These are phyloP conservation scores for Botrytis hyacinthi DNA, from an alignment of 2,329 filamentous ascomycete genomes.

Conservation along the genomic window DNA sequence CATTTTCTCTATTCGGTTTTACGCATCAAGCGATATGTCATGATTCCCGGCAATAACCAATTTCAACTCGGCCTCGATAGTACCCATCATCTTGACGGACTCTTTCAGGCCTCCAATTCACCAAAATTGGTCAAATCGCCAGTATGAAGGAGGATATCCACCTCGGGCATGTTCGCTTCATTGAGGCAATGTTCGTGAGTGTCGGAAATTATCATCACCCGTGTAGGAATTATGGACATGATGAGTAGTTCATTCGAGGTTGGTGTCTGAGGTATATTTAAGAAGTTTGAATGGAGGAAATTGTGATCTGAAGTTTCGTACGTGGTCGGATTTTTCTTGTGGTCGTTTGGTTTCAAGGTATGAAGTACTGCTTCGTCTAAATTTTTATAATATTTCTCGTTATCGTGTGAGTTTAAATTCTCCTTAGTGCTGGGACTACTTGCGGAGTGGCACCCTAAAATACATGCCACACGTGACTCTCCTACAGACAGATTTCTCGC, in stretches of 20 bases:
- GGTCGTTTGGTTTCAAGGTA: neutral
- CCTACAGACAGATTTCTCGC: neutral
- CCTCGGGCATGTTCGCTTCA: constrained; percentile 26
- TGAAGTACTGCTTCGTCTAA: neutral
- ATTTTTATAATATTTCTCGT: neutral
- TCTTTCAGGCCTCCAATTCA: constrained; percentile 30
- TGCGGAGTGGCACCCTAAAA: neutral
- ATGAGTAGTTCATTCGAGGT: constrained; percentile 9
- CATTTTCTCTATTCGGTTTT: constrained; percentile 20
- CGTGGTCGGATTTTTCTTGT: neutral
- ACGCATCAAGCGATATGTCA: constrained; percentile 43
- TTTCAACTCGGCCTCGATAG: constrained; percentile 54
- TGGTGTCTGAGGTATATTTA: neutral
- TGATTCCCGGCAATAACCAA: constrained; percentile 63
- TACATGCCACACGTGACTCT: neutral
- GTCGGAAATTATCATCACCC: constrained; percentile 32
- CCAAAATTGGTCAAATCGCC: constrained; percentile 42
- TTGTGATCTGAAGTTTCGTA: neutral
- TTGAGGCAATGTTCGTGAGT: constrained; percentile 30
- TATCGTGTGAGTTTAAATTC: neutral
- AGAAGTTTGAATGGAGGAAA: neutral
- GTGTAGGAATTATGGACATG: constrained; percentile 24
- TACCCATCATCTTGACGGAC: constrained; percentile 31
- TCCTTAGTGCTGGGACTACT: neutral
- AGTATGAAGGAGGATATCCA: constrained; percentile 42